Evolutionary conservation across 192 early-diverging fungal genomes (phyloP), one percentile per base, ranked within the genome.

Genomic region (Coemansia sp.): DNA sequence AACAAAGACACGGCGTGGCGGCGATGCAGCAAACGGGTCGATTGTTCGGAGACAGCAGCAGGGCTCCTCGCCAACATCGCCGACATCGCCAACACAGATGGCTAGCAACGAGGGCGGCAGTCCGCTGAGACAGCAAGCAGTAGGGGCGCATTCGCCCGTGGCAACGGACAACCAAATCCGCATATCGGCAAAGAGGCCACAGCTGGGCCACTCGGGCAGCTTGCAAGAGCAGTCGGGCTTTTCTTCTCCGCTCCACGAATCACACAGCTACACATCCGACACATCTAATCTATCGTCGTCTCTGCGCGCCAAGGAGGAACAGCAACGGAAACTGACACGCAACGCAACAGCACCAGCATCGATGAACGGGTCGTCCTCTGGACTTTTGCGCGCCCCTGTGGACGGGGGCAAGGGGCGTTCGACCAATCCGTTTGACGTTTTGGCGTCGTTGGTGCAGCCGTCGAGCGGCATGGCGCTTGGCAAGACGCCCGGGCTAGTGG

Each of bases 121-220:
- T 35, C 54, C 20, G 15, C 11, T 53, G 35, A 19, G 45, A 46
- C 61, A 69, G 61, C 57, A 63, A 48, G 23, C 60, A 29, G 55
- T 23, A 17, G 43, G 40, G 34, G 29, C 52, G 29, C 71, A 62
- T 17, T 58, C 75, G 19, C 52, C 75, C 7, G 41, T 43, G 8
- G 48, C 33, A 5, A 61, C 61, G 4, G 78, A 75, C 55, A 63
- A 65, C 25, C 73, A 66, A 49, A 81, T 81, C 22, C 66, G 78
- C 36, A 66, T 81, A 35, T 72, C 73, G 20, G 66, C 72, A 41
- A 72, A 72, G n/a, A 66, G 71, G 48, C 48, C 68, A 48, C 36
- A 61, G 41, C 62, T 61, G 41, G 49, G 61, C 25, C 8, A 19
- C 11, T 36, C 59, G 4, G 41, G 58, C 4, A 54, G 67, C 54